phyloP scores from a whole-genome alignment of 2,329 filamentous ascomycete species.

The Fusarium setosum region DNA sequence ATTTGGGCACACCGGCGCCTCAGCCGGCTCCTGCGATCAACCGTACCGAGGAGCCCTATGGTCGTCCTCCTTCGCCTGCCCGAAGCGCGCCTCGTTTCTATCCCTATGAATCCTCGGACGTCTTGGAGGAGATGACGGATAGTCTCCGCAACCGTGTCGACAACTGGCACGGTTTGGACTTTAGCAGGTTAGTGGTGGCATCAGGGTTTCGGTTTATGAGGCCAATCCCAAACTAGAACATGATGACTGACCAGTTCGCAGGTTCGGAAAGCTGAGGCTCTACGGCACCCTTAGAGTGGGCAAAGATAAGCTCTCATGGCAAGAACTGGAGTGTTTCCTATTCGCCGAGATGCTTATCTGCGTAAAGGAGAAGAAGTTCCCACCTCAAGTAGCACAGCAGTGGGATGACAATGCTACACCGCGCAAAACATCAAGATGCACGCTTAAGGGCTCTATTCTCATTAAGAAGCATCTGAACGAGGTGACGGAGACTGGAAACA shows the following conservation, averaged over 20 bases:
- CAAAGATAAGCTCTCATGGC: constrained; percentile 96
- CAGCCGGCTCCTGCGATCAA: constrained; percentile 53
- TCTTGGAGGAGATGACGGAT: constrained; percentile 86
- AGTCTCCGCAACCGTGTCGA: constrained; percentile 89
- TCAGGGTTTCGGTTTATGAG: not conserved
- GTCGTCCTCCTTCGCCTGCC: constrained; percentile 70
- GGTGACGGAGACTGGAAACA: constrained; percentile 75
- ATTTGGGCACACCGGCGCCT: constrained; percentile 69
- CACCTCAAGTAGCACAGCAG: constrained; percentile 62
- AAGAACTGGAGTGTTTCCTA: constrained; percentile 95
- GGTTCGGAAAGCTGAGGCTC: constrained; percentile 90
- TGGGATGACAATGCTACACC: constrained; percentile 72
- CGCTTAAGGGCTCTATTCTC: constrained; percentile 94
- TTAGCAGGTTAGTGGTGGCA: constrained; percentile 69
- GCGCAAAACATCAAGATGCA: constrained; percentile 80
- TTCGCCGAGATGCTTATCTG: constrained; percentile 99
- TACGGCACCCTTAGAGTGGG: constrained; percentile 93
- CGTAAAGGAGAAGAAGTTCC: constrained; percentile 93
- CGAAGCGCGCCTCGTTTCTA: constrained; percentile 69
- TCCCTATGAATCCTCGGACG: constrained; percentile 80
- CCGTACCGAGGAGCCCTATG: constrained; percentile 65
- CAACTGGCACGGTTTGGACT: constrained; percentile 98
- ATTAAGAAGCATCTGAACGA: constrained; percentile 98
- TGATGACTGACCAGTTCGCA: constrained; percentile 46
- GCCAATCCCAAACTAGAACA: not conserved